Percentiles rank a stretch among this genome's conserved stretches.
phyloP scores from a whole-genome alignment of 805 yeast species.

The Vanderwaltozyma polyspora region DNA sequence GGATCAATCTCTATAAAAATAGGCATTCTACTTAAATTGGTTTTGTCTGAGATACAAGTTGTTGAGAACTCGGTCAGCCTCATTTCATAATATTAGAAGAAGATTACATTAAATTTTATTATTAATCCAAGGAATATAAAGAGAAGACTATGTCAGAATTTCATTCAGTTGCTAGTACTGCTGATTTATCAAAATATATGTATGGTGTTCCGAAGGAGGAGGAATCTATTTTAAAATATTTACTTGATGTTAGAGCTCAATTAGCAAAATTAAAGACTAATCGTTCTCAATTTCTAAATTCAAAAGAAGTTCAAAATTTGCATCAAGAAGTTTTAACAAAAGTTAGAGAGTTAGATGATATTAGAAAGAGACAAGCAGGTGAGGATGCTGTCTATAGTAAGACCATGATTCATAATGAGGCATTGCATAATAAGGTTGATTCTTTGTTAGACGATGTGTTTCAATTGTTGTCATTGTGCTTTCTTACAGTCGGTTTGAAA shows the following conservation, averaged over 20 bases:
- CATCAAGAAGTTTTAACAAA: conserved; percentile 47
- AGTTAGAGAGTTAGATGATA: conserved; percentile 41
- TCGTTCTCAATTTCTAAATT: conserved; percentile 51
- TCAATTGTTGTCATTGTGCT: conserved; percentile 75
- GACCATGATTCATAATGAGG: conserved; percentile 20
- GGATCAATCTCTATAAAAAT: too few relatives aligned
- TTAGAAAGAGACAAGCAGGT: conserved; percentile 32
- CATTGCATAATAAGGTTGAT: conserved; percentile 44
- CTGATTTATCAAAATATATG: conserved; percentile 1
- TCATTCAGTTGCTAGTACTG: conserved; percentile 1
- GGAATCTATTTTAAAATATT: conserved; percentile 29
- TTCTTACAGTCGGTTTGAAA: conserved; percentile 83
- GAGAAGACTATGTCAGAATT: too few relatives aligned
- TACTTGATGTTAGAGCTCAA: conserved; percentile 33
- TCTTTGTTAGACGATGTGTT: conserved; percentile 76
- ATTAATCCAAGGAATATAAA: too few relatives aligned
- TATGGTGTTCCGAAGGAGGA: conserved; percentile 28
- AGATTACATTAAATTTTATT: too few relatives aligned
- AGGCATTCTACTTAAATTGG: too few relatives aligned
- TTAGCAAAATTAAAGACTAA: conserved; percentile 47
- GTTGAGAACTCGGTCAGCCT: too few relatives aligned
- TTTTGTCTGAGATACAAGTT: too few relatives aligned
- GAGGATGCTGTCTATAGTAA: conserved; percentile 13
- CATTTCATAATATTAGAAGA: too few relatives aligned
- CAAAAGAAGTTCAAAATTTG: conserved; percentile 51